Percentiles rank a stretch among this genome's conserved stretches.
Evolutionary conservation across 495 filamentous ascomycete species (phyloP).

Genomic region (Penicillium desertorum): DNA sequence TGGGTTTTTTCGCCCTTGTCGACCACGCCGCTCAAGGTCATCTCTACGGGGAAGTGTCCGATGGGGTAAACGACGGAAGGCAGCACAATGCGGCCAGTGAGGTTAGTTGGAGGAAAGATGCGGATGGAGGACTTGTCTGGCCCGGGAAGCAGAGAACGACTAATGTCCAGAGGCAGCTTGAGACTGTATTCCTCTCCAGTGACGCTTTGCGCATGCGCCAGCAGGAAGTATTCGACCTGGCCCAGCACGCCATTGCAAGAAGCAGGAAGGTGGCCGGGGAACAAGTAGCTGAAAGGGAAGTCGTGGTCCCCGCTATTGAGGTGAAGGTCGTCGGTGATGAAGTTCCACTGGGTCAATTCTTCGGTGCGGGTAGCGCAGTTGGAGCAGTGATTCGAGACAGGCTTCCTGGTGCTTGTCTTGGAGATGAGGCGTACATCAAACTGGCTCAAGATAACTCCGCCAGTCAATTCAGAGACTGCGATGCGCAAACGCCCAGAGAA

Average conservation of each 20-base stretch:
- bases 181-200: conserved; percentile 64
- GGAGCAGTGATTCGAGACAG: conserved; percentile 71
- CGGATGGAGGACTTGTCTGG: conserved; percentile 75
- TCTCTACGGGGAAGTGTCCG: conserved; percentile 72
- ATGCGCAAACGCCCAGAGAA: conserved; percentile 82
- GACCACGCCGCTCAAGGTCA: conserved; percentile 77
- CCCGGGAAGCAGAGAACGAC: conserved; percentile 74
- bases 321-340: conserved; percentile 65
- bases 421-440: conserved; percentile 69
- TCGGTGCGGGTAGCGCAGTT: conserved; percentile 69
- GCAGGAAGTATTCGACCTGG: conserved; percentile 74
- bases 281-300: conserved; percentile 88
- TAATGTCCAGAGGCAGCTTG: conserved; percentile 63
- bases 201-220: conserved; percentile 63
- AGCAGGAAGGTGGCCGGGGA: conserved; percentile 84
- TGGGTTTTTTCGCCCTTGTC: conserved; percentile 61
- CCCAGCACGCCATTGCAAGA: conserved; percentile 72
- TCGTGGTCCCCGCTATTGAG: conserved; percentile 67
- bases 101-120: conserved; percentile 93
- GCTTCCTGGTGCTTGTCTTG: conserved; percentile 70
- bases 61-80: conserved; percentile 84
- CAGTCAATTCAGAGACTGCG: conserved; percentile 57
- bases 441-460: conserved; percentile 59
- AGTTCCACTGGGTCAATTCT: conserved; percentile 74
- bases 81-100: conserved; percentile 77